Evolutionary conservation across 352 stramenopile species (phyloP).

Genomic region (Phytophthora europaea): DNA sequence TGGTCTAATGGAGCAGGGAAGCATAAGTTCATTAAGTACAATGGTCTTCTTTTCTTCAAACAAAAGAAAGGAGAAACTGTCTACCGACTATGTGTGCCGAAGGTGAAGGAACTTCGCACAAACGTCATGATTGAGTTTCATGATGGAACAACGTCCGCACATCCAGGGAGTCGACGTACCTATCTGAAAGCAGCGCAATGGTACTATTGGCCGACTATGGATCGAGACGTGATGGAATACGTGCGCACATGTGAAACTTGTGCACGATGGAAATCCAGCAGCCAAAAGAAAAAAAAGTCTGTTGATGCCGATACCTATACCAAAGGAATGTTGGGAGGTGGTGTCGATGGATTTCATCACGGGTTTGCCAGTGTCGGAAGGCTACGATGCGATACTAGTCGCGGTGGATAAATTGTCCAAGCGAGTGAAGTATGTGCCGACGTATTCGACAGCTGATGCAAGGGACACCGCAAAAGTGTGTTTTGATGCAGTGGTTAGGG

Average conservation of each 20-base stretch:
- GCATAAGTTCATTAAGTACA: slow-evolving; percentile 1
- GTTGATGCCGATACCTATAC: slow-evolving; percentile 17
- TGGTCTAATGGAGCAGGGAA: not conserved
- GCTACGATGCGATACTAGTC: slow-evolving; percentile 28
- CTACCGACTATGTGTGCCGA: slow-evolving; percentile 2
- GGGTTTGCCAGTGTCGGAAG: slow-evolving; percentile 31
- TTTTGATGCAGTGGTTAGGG: slow-evolving; percentile 24
- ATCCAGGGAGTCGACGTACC: slow-evolving; percentile 10
- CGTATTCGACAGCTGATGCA: slow-evolving; percentile 23
- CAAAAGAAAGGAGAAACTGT: not conserved
- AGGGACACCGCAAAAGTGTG: slow-evolving; percentile 18
- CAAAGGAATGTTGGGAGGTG: slow-evolving; percentile 28
- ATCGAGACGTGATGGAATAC: slow-evolving; percentile 21
- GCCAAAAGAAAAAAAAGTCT: slow-evolving; percentile 7
- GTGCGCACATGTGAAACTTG: slow-evolving; percentile 15
- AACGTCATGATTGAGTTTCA: slow-evolving; percentile 17
- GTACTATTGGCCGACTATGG: slow-evolving; percentile 19
- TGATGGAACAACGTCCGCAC: slow-evolving; percentile 9
- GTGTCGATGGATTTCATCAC: slow-evolving; percentile 46
- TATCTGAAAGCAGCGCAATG: slow-evolving; percentile 14
- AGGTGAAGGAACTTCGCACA: not conserved
- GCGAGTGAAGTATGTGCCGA: slow-evolving; percentile 27
- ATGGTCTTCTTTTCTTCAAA: slow-evolving; percentile 3
- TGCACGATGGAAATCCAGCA: slow-evolving; percentile 9
- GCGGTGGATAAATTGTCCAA: slow-evolving; percentile 40